These are phyloP conservation scores for Saccharomycopsis babjevae DNA, from an alignment of 805 yeast genomes.

Conservation along the genomic window DNA sequence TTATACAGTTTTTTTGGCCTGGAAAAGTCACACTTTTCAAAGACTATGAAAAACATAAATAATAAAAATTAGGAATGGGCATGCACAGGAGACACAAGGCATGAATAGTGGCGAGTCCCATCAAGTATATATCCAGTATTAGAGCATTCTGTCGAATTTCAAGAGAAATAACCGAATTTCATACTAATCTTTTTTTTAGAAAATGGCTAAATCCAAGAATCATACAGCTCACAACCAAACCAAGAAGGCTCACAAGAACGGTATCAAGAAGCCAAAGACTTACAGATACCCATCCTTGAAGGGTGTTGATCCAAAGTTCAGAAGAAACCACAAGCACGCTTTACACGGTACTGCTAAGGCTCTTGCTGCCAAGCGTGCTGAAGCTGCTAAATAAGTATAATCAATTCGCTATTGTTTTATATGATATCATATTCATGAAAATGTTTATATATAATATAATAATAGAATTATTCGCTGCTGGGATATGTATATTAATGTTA, in stretches of 20 bases:
- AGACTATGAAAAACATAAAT: too few species aligned
- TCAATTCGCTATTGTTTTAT: background rate
- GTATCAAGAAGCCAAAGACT: conserved; percentile 98
- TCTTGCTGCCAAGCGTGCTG: conserved; percentile 72
- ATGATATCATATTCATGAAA: background rate
- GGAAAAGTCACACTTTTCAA: too few species aligned
- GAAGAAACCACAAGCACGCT: conserved; percentile 98
- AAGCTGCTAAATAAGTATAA: conserved; percentile 22
- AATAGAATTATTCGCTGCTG: conserved; percentile 1
- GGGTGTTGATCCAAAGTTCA: conserved; percentile 99
- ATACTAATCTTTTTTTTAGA: conserved; percentile 28
- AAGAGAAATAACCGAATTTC: background rate
- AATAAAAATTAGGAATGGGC: too few species aligned
- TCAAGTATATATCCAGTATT: too few species aligned
- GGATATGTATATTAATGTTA: conserved; percentile 1
- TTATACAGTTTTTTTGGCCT: too few species aligned
- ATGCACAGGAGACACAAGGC: too few species aligned
- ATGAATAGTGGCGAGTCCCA: too few species aligned
- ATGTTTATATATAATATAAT: background rate
- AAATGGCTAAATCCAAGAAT: conserved; percentile 98
- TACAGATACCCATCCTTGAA: conserved; percentile 96
- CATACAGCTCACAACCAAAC: conserved; percentile 99
- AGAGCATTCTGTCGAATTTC: too few species aligned
- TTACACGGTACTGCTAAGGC: conserved; percentile 95
- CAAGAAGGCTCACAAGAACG: conserved; percentile 99